These are phyloP conservation scores for Beverwykella pulmonaria DNA, from an alignment of 495 filamentous ascomycete genomes.

Conservation along the genomic window DNA sequence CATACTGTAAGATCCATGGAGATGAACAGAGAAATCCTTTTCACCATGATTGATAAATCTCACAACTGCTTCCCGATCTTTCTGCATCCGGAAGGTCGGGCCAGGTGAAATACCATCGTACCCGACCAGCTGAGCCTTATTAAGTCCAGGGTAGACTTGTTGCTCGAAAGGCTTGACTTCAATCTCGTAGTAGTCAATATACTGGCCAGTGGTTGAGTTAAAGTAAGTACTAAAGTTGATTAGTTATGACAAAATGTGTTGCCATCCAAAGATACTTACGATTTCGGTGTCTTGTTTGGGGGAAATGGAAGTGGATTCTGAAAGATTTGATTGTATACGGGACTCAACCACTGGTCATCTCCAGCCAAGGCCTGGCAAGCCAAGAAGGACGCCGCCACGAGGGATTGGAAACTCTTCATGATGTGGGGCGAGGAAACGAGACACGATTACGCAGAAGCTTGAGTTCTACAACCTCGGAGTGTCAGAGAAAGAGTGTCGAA, in stretches of 20 bases:
- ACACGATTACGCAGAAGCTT: background rate
- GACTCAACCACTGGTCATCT: constrained; percentile 37
- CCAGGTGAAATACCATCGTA: constrained; percentile 60
- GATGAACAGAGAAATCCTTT: constrained; percentile 51
- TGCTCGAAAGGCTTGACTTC: constrained; percentile 52
- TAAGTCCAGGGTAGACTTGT: constrained; percentile 53
- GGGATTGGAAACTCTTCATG: constrained; percentile 20
- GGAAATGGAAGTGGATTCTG: constrained; percentile 54
- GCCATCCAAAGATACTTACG: background rate
- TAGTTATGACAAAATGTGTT: background rate
- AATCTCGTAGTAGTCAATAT: constrained; percentile 54
- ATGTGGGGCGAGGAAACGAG: background rate
- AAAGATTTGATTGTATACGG: constrained; percentile 52
- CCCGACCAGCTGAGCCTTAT: constrained; percentile 51
- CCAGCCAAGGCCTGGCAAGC: constrained; percentile 25
- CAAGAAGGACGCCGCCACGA: constrained; percentile 11
- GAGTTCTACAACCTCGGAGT: background rate
- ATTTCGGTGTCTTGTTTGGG: constrained; percentile 48
- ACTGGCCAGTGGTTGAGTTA: constrained; percentile 38
- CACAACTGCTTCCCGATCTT: constrained; percentile 54
- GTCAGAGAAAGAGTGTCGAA: background rate
- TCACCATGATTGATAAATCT: constrained; percentile 56
- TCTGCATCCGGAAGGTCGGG: constrained; percentile 52
- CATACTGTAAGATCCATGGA: constrained; percentile 56
- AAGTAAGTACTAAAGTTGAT: constrained; percentile 30